These are phyloP conservation scores for Tuber magnatum DNA, from an alignment of 495 filamentous ascomycete genomes.

Conservation along the genomic window DNA sequence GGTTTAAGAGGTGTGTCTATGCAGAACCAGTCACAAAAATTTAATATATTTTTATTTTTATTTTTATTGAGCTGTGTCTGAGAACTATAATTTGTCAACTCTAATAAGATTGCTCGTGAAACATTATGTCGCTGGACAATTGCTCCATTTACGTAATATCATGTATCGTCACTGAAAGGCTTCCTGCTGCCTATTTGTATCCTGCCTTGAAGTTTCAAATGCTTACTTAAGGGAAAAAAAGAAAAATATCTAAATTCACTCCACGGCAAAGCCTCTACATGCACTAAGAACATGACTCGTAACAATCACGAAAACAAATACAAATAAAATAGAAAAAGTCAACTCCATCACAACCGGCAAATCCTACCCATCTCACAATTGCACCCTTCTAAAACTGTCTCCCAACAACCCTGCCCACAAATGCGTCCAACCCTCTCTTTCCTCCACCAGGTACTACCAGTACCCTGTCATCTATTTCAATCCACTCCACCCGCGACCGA, in stretches of 20 bases:
- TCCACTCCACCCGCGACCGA: slow-evolving; percentile 65
- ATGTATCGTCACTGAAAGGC: neutral
- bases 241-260: neutral
- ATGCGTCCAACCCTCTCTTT: slow-evolving; percentile 56
- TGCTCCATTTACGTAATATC: neutral
- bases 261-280: neutral
- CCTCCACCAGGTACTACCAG: slow-evolving; percentile 65
- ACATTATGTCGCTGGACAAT: neutral
- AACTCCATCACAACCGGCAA: neutral
- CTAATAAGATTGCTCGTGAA: neutral
- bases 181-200: neutral
- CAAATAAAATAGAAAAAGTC: neutral
- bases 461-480: slow-evolving; percentile 71
- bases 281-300: neutral
- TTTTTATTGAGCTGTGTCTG: too few species aligned
- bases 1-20: too few species aligned
- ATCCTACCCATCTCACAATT: neutral
- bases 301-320: neutral
- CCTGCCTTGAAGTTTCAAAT: neutral
- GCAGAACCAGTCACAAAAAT: too few species aligned
- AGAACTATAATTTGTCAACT: too few species aligned
- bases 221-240: neutral
- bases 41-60: too few species aligned
- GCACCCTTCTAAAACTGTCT: slow-evolving; percentile 40
- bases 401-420: slow-evolving; percentile 56